Percentiles rank a stretch among this genome's conserved stretches.
Conservation (phyloP, 768 basidiomycete genomes). For the Mycena kentingensis region DNA sequence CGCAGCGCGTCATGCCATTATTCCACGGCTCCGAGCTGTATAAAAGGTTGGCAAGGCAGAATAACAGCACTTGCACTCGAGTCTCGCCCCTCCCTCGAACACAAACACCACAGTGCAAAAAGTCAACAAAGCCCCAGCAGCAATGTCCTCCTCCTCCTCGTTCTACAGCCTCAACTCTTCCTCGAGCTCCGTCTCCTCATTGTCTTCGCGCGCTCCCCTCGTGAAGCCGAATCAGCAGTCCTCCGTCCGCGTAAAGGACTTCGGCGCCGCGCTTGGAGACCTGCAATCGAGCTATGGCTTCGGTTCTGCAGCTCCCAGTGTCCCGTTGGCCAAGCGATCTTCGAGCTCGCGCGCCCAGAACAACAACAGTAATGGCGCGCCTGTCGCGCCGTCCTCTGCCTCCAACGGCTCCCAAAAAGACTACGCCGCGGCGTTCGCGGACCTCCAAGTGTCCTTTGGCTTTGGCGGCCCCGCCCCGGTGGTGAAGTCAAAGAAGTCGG, state of each 20-base stretch:
- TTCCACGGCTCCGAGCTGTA: not conserved
- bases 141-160: not conserved
- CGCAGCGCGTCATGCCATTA: too few species aligned
- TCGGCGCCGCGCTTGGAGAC: not conserved
- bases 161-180: too few species aligned
- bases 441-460: conserved; percentile 14
- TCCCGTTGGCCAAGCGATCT: not conserved
- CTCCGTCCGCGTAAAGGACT: not conserved
- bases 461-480: conserved; percentile 2
- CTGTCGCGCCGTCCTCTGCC: not conserved
- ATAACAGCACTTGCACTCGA: too few species aligned
- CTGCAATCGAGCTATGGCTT: conserved; percentile 1
- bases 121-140: not conserved
- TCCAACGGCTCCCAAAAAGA: not conserved
- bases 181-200: too few species aligned
- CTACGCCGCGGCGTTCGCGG: conserved; percentile 10
- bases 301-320: conserved; percentile 12
- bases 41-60: not conserved
- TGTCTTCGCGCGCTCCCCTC: not conserved
- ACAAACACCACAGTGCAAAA: not conserved
- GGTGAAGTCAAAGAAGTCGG: too few species aligned
- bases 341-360: not conserved
- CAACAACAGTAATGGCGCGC: not conserved
- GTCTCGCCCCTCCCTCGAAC: too few species aligned
- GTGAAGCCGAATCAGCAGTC: not conserved